Conservation (phyloP, 2,329 filamentous ascomycete species). For the Akanthomyces dipterigenus region DNA sequence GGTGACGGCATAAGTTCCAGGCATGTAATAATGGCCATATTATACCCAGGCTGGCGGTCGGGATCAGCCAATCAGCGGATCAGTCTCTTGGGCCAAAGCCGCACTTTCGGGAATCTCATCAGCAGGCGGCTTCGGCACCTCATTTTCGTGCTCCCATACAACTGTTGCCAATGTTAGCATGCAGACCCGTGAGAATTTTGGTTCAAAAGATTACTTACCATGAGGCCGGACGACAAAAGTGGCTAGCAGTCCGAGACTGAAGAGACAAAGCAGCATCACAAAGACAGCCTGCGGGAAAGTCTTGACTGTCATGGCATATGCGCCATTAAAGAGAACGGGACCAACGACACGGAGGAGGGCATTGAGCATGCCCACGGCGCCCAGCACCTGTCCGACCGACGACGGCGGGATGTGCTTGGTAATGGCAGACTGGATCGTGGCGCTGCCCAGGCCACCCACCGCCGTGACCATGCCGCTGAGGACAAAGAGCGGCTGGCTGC, state of each 20-base stretch:
- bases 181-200: too few species aligned
- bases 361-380: conserved; percentile 80
- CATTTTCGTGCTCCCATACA: conserved; percentile 9
- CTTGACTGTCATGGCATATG: conserved; percentile 77
- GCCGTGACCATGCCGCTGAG: conserved; percentile 65
- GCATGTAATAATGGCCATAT: neutral
- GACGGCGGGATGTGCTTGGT: conserved; percentile 88
- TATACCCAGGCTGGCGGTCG: neutral
- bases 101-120: neutral
- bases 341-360: conserved; percentile 71
- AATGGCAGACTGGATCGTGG: conserved; percentile 74
- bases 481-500: conserved; percentile 58
- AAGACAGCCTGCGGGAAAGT: conserved; percentile 78
- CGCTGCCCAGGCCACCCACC: conserved; percentile 76
- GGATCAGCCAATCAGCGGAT: neutral
- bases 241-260: conserved; percentile 57
- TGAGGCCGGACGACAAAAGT: conserved; percentile 68
- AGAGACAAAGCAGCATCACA: conserved; percentile 61
- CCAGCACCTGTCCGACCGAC: conserved; percentile 77
- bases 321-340: conserved; percentile 75
- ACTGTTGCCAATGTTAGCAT: neutral
- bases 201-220: conserved; percentile 48
- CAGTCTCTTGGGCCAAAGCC: neutral
- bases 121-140: neutral
- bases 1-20: neutral